These are phyloP conservation scores for Macrocybe gigantea DNA, from an alignment of 768 basidiomycete species.

Conservation along the genomic window DNA sequence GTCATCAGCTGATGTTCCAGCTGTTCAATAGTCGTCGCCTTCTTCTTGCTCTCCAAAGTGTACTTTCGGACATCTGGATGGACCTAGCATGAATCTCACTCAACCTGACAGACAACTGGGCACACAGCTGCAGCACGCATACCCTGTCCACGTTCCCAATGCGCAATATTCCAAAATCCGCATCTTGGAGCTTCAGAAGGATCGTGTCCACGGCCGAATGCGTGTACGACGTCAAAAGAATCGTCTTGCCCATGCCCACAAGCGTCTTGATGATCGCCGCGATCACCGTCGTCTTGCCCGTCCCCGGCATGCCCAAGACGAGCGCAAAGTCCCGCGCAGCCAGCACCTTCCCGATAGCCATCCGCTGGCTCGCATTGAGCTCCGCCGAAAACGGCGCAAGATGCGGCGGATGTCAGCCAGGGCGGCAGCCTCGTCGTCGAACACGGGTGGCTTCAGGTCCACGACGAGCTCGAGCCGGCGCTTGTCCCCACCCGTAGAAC, in stretches of 20 bases:
- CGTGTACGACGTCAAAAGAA: slow-evolving; percentile 88
- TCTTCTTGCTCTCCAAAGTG: slow-evolving; percentile 52
- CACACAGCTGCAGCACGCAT: slow-evolving; percentile 7
- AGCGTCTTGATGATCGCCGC: slow-evolving; percentile 80
- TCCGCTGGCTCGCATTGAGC: slow-evolving; percentile 69
- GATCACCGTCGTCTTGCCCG: slow-evolving; percentile 95
- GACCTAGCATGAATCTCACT: slow-evolving; percentile 41
- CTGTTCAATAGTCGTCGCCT: slow-evolving; percentile 69
- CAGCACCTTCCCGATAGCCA: slow-evolving; percentile 70
- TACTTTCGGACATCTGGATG: slow-evolving; percentile 75
- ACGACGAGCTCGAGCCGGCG: slow-evolving; percentile 72
- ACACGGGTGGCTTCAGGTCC: slow-evolving; percentile 66
- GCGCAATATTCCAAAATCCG: slow-evolving; percentile 70
- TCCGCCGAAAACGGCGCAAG: slow-evolving; percentile 24
- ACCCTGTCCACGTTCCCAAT: slow-evolving; percentile 94
- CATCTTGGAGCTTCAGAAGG: slow-evolving; percentile 67
- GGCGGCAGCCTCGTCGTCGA: slow-evolving; percentile 29
- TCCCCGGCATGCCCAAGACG: slow-evolving; percentile 96
- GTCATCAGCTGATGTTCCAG: slow-evolving; percentile 78
- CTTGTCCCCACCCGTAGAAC: slow-evolving; percentile 76
- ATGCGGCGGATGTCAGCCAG: slow-evolving; percentile 8
- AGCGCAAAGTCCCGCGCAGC: slow-evolving; percentile 85
- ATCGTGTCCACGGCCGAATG: slow-evolving; percentile 99
- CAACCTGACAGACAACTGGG: background rate
- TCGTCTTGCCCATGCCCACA: slow-evolving; percentile 77